These are phyloP conservation scores for Penicillium glabrum DNA, from an alignment of 2,329 filamentous ascomycete species.

Conservation along the genomic window DNA sequence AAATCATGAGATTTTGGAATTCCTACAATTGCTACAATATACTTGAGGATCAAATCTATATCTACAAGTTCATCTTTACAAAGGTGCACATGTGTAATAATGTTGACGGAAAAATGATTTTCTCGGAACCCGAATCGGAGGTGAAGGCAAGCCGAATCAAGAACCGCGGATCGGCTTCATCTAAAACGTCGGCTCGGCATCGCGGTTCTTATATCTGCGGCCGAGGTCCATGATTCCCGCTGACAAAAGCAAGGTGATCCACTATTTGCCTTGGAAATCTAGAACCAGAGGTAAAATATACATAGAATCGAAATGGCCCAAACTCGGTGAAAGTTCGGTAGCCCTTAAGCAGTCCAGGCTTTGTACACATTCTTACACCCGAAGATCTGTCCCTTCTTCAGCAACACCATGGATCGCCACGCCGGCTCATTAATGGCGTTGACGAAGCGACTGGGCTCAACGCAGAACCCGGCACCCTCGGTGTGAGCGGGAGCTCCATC, in stretches of 20 bases:
- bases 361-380: slow-evolving; percentile 80
- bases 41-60: no score
- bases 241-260: not conserved
- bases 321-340: not conserved
- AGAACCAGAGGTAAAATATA: not conserved
- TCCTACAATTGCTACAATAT: no score
- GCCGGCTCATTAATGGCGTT: slow-evolving; percentile 81
- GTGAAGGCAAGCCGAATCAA: not conserved
- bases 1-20: no score
- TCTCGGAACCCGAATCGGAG: not conserved
- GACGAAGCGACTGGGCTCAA: slow-evolving; percentile 88
- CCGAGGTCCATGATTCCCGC: not conserved
- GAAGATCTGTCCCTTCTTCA: slow-evolving; percentile 83
- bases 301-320: not conserved
- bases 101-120: not conserved
- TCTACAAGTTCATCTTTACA: no score
- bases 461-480: slow-evolving; percentile 76
- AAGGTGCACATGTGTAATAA: not conserved
- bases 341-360: slow-evolving; percentile 65
- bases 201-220: not conserved
- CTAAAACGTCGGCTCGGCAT: not conserved
- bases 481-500: slow-evolving; percentile 62
- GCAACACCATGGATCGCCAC: slow-evolving; percentile 74
- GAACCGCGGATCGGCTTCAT: not conserved
- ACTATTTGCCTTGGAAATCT: not conserved